These are phyloP conservation scores for Cladosporium sp. DNA, from an alignment of 2,329 filamentous ascomycete genomes.

Conservation along the genomic window DNA sequence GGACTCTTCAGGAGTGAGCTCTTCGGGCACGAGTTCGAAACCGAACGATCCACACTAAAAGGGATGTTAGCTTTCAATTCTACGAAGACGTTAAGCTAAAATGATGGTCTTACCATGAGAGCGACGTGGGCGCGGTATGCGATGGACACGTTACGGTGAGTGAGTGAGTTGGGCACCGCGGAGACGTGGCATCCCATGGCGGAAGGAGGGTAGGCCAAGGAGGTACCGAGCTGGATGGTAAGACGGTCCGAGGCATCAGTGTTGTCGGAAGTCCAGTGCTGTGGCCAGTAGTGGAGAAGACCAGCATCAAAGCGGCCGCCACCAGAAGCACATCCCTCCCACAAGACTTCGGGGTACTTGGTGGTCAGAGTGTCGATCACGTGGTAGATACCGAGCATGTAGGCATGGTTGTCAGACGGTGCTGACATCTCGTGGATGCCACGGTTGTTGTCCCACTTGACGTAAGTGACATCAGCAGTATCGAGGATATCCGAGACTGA, in stretches of 20 bases:
- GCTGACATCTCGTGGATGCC: constrained; percentile 58
- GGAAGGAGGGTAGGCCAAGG: constrained; percentile 58
- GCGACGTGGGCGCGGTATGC: constrained; percentile 62
- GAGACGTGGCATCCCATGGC: constrained; percentile 65
- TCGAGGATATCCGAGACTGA: constrained; percentile 53
- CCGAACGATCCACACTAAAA: constrained; percentile 58
- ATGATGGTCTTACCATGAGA: constrained; percentile 47
- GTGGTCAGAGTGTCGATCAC: constrained; percentile 59
- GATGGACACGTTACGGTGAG: constrained; percentile 52
- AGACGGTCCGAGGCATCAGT: constrained; percentile 60
- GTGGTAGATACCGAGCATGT: constrained; percentile 61
- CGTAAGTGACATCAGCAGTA: constrained; percentile 52
- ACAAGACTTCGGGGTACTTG: constrained; percentile 58
- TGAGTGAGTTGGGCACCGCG: constrained; percentile 56
- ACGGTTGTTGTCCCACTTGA: constrained; percentile 68
- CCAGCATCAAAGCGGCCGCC: constrained; percentile 61
- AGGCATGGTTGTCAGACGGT: constrained; percentile 53
- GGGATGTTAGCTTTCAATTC: background rate
- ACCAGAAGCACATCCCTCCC: constrained; percentile 63
- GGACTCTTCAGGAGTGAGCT: constrained; percentile 50
- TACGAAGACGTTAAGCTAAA: background rate
- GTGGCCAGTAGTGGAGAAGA: constrained; percentile 25
- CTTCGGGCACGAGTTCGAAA: constrained; percentile 57
- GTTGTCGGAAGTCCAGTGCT: constrained; percentile 63
- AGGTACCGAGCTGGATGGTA: constrained; percentile 61